Percentiles rank a stretch among this genome's conserved stretches.
phyloP scores from a whole-genome alignment of 2,329 filamentous ascomycete genomes.

The Arthrobotrys sphaeroides region DNA sequence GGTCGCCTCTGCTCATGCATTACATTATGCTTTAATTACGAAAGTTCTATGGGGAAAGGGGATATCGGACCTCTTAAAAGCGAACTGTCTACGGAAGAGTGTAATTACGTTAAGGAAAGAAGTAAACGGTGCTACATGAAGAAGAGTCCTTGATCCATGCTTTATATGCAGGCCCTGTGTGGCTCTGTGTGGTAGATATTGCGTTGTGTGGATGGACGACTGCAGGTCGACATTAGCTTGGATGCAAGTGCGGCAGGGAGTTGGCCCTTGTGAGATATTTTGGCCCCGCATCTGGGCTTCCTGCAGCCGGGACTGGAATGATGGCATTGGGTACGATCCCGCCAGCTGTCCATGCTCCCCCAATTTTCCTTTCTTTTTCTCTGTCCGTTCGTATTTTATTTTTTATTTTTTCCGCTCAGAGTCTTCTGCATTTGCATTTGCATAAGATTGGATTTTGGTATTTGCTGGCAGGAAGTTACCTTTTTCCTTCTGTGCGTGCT shows the following conservation, averaged over 20 bases:
- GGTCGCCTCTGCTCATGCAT: slow-evolving; percentile 6
- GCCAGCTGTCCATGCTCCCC: slow-evolving; percentile 30
- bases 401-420: slow-evolving; percentile 18
- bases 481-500: not conserved
- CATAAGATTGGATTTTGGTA: not conserved
- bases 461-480: slow-evolving; percentile 9
- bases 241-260: slow-evolving; percentile 49
- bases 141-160: slow-evolving; percentile 11
- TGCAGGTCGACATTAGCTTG: slow-evolving; percentile 44
- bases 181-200: slow-evolving; percentile 38
- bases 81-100: not conserved
- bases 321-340: slow-evolving; percentile 44
- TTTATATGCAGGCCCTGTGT: slow-evolving; percentile 23
- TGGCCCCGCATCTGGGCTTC: slow-evolving; percentile 23
- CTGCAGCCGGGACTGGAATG: slow-evolving; percentile 38
- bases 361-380: slow-evolving; percentile 1
- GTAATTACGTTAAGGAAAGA: slow-evolving; percentile 19
- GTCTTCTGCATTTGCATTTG: slow-evolving; percentile 5
- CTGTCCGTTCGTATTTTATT: not conserved
- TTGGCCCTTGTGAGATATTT: slow-evolving; percentile 6
- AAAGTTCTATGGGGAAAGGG: not conserved
- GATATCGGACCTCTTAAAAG: not conserved
- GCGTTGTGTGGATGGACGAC: slow-evolving; percentile 39
- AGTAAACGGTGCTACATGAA: slow-evolving; percentile 10
- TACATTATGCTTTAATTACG: not conserved